A percentile compares a stretch with the other conserved stretches of the same genome.
Conservation (phyloP, 176 grass and related monocot species). For the bread wheat (Triticum aestivum) region DNA sequence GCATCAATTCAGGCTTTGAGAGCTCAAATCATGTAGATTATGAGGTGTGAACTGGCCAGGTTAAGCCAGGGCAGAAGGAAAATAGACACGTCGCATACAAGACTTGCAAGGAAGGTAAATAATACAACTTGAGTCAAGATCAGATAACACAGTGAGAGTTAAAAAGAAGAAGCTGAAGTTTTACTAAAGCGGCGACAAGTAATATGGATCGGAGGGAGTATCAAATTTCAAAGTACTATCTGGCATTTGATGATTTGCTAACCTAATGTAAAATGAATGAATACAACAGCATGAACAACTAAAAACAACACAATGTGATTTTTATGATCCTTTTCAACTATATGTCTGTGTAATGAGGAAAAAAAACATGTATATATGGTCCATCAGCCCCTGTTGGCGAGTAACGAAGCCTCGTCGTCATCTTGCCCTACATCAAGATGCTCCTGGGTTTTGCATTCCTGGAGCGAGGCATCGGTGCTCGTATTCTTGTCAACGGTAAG, state of each 20-base stretch:
- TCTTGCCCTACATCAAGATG: constrained; percentile 26
- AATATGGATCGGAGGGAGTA: too few species aligned
- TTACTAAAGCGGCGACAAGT: too few species aligned
- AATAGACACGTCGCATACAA: background rate
- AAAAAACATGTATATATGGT: background rate
- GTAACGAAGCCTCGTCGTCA: constrained; percentile 45
- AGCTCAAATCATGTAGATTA: background rate
- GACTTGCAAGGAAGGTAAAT: background rate
- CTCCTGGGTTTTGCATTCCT: constrained; percentile 21
- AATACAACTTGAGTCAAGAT: background rate
- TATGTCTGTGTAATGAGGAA: constrained; percentile 8
- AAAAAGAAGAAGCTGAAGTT: background rate
- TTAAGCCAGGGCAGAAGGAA: background rate
- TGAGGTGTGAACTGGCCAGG: background rate
- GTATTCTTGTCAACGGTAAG: constrained; percentile 23
- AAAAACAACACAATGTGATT: background rate
- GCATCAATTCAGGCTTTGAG: background rate
- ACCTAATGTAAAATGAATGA: constrained; percentile 29
- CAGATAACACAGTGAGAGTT: background rate
- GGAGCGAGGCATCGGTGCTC: background rate
- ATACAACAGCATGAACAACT: constrained; percentile 14
- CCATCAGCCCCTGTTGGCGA: constrained; percentile 52
- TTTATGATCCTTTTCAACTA: constrained; percentile 15
- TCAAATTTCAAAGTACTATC: background rate
- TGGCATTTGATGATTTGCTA: background rate